phyloP scores from a whole-genome alignment of 2,329 filamentous ascomycete species.

The Phaeophleospora eucalypticola region DNA sequence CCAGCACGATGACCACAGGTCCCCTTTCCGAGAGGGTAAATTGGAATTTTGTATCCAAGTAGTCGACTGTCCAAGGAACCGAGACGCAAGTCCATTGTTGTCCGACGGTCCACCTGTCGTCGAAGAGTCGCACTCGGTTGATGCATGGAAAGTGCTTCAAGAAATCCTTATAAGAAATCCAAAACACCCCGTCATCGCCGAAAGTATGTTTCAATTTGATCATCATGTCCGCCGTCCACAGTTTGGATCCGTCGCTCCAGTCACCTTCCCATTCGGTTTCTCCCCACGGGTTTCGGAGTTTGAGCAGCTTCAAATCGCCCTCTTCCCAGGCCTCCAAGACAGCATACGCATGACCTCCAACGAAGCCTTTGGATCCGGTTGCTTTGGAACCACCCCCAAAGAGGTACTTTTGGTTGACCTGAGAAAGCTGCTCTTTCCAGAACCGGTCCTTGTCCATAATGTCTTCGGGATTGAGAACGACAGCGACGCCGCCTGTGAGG shows the following conservation, averaged over 20 bases:
- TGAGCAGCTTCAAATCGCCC: conserved; percentile 42
- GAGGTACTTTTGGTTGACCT: conserved; percentile 75
- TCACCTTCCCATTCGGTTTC: conserved; percentile 74
- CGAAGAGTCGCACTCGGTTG: conserved; percentile 58
- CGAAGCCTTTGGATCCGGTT: conserved; percentile 47
- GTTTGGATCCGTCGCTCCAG: conserved; percentile 77
- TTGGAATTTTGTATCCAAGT: conserved; percentile 57
- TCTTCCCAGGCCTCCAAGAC: conserved; percentile 49
- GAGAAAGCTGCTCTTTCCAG: conserved; percentile 75
- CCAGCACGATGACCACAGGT: conserved; percentile 56
- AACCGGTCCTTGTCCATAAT: conserved; percentile 76
- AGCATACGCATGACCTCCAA: conserved; percentile 58
- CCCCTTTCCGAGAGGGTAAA: conserved; percentile 50
- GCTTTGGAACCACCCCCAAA: conserved; percentile 59
- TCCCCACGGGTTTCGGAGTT: conserved; percentile 73
- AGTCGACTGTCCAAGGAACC: conserved; percentile 59
- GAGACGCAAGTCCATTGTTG: conserved; percentile 59
- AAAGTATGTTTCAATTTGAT: conserved; percentile 51
- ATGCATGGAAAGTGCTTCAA: conserved; percentile 49
- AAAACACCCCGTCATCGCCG: conserved; percentile 47
- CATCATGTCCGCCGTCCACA: conserved; percentile 80
- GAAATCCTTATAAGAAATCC: conserved; percentile 58
- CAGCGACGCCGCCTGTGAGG: conserved; percentile 60
- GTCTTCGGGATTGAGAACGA: conserved; percentile 63
- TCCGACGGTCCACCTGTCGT: conserved; percentile 58